Evolutionary conservation across 805 yeast species (phyloP), one percentile per base, ranked within the genome.

Genomic region (Lipomyces sp.): DNA sequence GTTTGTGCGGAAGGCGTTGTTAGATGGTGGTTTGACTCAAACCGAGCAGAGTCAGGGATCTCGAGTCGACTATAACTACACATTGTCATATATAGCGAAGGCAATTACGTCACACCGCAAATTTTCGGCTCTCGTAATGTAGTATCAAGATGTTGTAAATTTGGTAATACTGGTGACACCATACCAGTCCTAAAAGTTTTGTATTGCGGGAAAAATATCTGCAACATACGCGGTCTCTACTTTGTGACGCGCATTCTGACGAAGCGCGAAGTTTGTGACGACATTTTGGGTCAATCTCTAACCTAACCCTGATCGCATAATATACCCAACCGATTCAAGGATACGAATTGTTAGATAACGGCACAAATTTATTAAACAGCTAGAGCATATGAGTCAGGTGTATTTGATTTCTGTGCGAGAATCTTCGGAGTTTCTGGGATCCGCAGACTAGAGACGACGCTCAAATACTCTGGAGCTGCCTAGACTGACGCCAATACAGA

Each of bases 11-110:
- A 64, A 5, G 60, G 54, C 3, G 60, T 66, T 8, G 45, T 66
- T 3, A 55, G 58, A 18, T 66, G 69, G 69, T 66, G 69, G 69
- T 66, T 56, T 59, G 56, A 55, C 13, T n/a, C 30, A 18, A 15
- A 32, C 4, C 13, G 39, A 34, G 11, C 5, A 7, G 7, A 2
- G 42, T n/a, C 37, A 7, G 33, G 3, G 3, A 42, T 35, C 3
- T 18, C 32, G 7, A 60, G 64, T 33, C 51, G 53, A 24, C 29
- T 60, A 37, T 60, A 54, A 24, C 30, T 39, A 51, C 10, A 37
- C 13, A 37, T 10, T 35, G 8, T 10, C 11, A 35, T 35, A 8
- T 35, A n/a, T n/a, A n/a, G n/a, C n/a, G n/a, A n/a, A 4, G 8
- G 2, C 37, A 34, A 2, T 8, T 34, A 8, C 10, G 7, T 8